Conservation (phyloP, 371 early-diverging fungal species). For the Entomophthora muscae region DNA sequence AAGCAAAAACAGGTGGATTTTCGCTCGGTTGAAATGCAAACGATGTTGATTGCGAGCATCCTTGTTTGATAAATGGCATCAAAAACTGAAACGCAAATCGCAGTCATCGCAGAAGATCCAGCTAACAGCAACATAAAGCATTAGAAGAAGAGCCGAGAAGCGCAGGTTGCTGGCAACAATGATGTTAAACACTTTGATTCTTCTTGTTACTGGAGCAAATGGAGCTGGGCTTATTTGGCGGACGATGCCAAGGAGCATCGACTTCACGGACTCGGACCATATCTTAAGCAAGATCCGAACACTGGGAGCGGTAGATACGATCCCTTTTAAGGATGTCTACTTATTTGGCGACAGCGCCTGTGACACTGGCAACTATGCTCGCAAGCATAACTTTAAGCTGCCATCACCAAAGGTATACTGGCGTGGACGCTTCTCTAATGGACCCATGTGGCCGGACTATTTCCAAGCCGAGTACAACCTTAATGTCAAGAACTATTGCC, state of each 20-base stretch:
- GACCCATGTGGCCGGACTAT: conserved; percentile 17
- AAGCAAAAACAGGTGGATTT: too few relatives aligned
- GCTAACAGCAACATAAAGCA: too few relatives aligned
- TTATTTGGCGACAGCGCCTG: conserved; percentile 9
- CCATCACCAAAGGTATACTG: conserved; percentile 8
- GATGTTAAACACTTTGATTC: too few relatives aligned
- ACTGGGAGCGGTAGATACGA: too few relatives aligned
- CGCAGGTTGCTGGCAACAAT: too few relatives aligned
- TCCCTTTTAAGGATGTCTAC: not conserved
- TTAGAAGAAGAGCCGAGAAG: too few relatives aligned
- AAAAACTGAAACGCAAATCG: too few relatives aligned
- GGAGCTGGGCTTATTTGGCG: not conserved
- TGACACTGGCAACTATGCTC: conserved; percentile 7
- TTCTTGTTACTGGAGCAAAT: not conserved
- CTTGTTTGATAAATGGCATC: too few relatives aligned
- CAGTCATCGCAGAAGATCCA: too few relatives aligned
- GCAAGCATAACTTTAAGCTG: not conserved
- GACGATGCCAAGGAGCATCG: not conserved
- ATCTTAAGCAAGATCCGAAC: not conserved
- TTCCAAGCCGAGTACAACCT: not conserved
- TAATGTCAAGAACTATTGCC: not conserved
- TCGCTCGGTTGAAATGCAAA: too few relatives aligned
- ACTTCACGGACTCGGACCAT: not conserved
- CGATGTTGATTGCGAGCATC: too few relatives aligned
- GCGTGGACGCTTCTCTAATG: conserved; percentile 16